Percentiles rank a stretch among this genome's conserved stretches.
phyloP scores from a whole-genome alignment of 2,329 filamentous ascomycete genomes.

The Colletotrichum sp. region DNA sequence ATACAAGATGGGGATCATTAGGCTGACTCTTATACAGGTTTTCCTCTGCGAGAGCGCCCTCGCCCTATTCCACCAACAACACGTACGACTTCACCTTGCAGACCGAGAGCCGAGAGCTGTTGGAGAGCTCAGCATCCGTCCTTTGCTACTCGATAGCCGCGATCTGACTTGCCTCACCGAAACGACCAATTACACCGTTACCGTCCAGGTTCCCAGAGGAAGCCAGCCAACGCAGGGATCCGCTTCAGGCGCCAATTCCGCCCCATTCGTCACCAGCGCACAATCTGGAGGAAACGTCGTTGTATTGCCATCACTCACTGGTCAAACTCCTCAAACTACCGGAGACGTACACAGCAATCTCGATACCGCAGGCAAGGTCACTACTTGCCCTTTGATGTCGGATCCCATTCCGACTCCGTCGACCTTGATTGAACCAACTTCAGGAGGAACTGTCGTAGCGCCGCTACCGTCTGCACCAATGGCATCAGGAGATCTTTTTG shows the following conservation, averaged over 20 bases:
- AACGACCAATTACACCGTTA: constrained; percentile 12
- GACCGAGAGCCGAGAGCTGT: constrained; percentile 20
- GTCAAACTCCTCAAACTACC: constrained; percentile 33
- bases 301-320: constrained; percentile 32
- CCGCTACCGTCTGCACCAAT: constrained; percentile 22
- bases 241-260: constrained; percentile 20
- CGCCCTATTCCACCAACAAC: constrained; percentile 15
- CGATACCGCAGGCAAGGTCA: constrained; percentile 23
- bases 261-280: constrained; percentile 28
- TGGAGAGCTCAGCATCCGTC: neutral
- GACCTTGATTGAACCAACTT: constrained; percentile 29
- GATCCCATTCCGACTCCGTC: constrained; percentile 41
- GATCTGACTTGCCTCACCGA: constrained; percentile 13
- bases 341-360: constrained; percentile 30
- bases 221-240: neutral
- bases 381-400: constrained; percentile 30
- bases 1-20: constrained; percentile 1
- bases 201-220: constrained; percentile 4
- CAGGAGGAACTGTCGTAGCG: neutral
- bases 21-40: constrained; percentile 21
- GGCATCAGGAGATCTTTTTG: constrained; percentile 57
- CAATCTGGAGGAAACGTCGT: constrained; percentile 30
- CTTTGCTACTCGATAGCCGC: constrained; percentile 5
- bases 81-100: constrained; percentile 12
- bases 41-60: constrained; percentile 4